Conservation (phyloP, 1,139 yeast species). For the Waltiozyma sp. region DNA sequence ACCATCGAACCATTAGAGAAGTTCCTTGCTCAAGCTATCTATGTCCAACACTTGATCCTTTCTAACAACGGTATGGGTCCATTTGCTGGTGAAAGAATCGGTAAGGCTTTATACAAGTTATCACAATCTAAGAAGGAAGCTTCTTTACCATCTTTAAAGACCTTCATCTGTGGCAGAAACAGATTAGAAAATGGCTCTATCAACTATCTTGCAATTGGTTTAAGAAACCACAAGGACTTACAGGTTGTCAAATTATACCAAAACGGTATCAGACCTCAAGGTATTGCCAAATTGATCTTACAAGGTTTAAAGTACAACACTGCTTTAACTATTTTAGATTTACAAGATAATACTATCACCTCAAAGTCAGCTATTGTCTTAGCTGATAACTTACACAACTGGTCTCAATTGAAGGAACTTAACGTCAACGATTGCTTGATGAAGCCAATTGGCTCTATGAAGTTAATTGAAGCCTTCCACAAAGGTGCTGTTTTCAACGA, state of each 20-base stretch:
- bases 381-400: slow-evolving; percentile 42
- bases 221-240: slow-evolving; percentile 59
- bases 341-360: slow-evolving; percentile 94
- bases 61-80: slow-evolving; percentile 98
- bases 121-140: slow-evolving; percentile 49
- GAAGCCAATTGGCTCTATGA: slow-evolving; percentile 62
- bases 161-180: slow-evolving; percentile 93
- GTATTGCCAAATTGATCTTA: slow-evolving; percentile 62
- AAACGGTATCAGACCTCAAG: slow-evolving; percentile 93
- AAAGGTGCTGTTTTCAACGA: slow-evolving; percentile 26
- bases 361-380: slow-evolving; percentile 69
- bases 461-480: slow-evolving; percentile 37
- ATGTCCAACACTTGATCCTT: slow-evolving; percentile 74
- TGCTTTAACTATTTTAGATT: slow-evolving; percentile 59
- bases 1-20: slow-evolving; percentile 83
- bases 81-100: slow-evolving; percentile 89
- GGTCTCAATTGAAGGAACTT: slow-evolving; percentile 59
- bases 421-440: slow-evolving; percentile 84
- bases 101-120: slow-evolving; percentile 66
- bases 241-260: slow-evolving; percentile 76
- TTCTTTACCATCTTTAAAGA: slow-evolving; percentile 40
- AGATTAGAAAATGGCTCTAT: slow-evolving; percentile 91
- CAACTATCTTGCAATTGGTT: slow-evolving; percentile 63
- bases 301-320: slow-evolving; percentile 60
- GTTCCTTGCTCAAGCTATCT: slow-evolving; percentile 63